phyloP scores from a whole-genome alignment of 441 rosid species.

The Gossypium trilobum region DNA sequence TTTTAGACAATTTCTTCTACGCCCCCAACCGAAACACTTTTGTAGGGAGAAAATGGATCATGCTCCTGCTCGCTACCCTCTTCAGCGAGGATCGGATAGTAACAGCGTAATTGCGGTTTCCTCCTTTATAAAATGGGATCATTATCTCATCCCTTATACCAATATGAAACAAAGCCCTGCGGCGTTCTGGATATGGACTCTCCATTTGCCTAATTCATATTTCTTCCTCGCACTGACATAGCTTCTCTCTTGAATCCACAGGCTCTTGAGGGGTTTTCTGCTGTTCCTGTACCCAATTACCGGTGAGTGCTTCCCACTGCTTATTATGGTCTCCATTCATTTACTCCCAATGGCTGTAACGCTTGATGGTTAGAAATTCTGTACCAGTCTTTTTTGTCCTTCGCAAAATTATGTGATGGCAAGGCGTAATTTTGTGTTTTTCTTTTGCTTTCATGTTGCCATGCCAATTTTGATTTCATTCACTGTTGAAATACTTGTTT shows the following conservation, averaged over 20 bases:
- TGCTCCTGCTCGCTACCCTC: constrained; percentile 79
- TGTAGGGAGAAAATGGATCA: constrained; percentile 30
- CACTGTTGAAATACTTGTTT: not conserved
- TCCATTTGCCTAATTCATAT: constrained; percentile 85
- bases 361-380: constrained; percentile 8
- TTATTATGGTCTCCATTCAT: constrained; percentile 19
- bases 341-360: not conserved
- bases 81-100: constrained; percentile 93
- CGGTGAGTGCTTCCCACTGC: constrained; percentile 50
- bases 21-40: constrained; percentile 17
- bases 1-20: constrained; percentile 22
- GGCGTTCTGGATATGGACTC: constrained; percentile 74
- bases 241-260: constrained; percentile 98
- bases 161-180: constrained; percentile 62
- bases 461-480: not conserved
- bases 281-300: constrained; percentile 56
- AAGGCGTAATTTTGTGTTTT: not conserved
- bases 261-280: constrained; percentile 86
- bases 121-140: constrained; percentile 80
- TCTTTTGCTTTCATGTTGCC: constrained; percentile 1
- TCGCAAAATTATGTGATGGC: not conserved
- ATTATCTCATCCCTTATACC: constrained; percentile 51
- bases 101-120: constrained; percentile 99
- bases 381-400: not conserved
- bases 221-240: constrained; percentile 70